Evolutionary conservation across 192 early-diverging fungal species (phyloP).

Genomic region (Coemansia sp.): DNA sequence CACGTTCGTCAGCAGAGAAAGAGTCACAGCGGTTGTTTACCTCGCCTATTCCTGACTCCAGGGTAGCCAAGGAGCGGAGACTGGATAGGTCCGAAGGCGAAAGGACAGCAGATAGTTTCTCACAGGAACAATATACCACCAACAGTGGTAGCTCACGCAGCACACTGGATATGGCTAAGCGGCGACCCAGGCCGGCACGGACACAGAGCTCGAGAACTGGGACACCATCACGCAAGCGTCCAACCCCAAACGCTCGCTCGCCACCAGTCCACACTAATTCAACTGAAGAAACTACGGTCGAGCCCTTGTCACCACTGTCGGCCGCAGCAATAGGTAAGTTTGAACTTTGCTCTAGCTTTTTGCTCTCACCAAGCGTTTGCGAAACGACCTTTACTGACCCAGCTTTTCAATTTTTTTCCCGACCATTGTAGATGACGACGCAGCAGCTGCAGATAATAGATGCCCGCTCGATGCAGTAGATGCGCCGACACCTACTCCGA

Average conservation of each 20-base stretch:
- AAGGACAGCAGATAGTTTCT: not conserved
- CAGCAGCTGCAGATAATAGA: not conserved
- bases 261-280: not conserved
- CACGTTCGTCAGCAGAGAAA: conserved; percentile 47
- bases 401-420: no score
- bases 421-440: conserved; percentile 2
- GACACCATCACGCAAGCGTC: not conserved
- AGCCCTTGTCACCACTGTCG: not conserved
- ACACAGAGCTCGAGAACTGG: not conserved
- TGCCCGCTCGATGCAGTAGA: not conserved
- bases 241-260: not conserved
- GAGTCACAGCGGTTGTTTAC: conserved; percentile 48
- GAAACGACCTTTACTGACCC: not conserved
- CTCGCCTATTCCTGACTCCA: conserved; percentile 1
- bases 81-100: conserved; percentile 3
- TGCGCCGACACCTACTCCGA: not conserved
- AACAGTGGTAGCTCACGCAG: not conserved
- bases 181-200: conserved; percentile 5
- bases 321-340: not conserved
- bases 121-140: not conserved
- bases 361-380: not conserved
- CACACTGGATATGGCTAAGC: not conserved
- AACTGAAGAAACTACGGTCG: not conserved
- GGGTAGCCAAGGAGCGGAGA: not conserved
- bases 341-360: not conserved